These are phyloP conservation scores for Emiliania huxleyi DNA, from an alignment of 78 protist species.

Conservation along the genomic window DNA sequence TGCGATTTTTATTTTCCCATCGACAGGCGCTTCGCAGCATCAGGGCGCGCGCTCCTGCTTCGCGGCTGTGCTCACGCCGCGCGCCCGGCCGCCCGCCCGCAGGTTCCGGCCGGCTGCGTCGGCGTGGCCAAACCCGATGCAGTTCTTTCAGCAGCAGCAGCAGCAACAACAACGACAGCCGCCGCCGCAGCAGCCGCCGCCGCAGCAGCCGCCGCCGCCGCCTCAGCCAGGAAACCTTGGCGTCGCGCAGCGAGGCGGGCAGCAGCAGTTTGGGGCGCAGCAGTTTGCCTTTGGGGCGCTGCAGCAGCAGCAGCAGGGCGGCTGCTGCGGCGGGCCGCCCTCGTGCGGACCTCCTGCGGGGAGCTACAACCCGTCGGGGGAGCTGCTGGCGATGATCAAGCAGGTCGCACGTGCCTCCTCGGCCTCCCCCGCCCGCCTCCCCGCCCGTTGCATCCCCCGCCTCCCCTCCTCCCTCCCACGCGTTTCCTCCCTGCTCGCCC, in stretches of 20 bases:
- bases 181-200: background rate
- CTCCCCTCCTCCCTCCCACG: background rate
- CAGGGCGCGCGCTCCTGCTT: no score
- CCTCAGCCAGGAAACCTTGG: background rate
- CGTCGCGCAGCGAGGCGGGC: background rate
- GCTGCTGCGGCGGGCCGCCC: background rate
- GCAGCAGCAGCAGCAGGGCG: no score
- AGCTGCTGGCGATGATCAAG: conserved; percentile 2
- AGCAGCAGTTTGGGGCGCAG: background rate
- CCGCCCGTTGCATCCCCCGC: no score
- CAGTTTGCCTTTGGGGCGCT: background rate
- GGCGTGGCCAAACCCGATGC: no score
- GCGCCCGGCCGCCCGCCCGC: no score
- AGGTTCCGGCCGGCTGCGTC: no score
- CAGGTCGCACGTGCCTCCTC: no score
- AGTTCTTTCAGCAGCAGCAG: background rate
- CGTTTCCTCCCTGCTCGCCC: background rate
- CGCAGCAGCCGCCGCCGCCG: background rate
- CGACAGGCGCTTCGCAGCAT: no score
- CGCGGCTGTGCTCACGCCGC: no score
- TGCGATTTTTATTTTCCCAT: no score
- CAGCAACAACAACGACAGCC: background rate
- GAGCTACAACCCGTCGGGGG: background rate
- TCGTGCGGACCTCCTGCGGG: background rate
- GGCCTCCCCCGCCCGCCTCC: no score